Percentiles rank a stretch among this genome's conserved stretches.
Evolutionary conservation across 768 basidiomycete species (phyloP).

Genomic region (Pholiota microspora): DNA sequence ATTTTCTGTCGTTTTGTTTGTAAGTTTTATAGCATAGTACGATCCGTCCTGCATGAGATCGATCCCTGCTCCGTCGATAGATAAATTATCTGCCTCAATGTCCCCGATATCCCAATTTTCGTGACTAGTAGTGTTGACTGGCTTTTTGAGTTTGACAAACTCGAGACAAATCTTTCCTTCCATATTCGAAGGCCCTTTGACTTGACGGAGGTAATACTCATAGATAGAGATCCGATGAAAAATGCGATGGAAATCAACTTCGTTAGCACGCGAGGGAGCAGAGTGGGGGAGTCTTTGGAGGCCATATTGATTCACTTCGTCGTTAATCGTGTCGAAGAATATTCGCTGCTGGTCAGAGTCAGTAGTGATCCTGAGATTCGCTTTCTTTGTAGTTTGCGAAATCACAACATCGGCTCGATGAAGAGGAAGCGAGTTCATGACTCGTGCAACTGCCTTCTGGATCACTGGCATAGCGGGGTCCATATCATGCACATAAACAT

Average conservation of each 20-base stretch:
- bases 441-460: background rate
- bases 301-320: background rate
- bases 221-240: background rate
- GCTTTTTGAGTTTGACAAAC: background rate
- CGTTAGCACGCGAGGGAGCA: background rate
- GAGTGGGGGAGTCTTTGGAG: background rate
- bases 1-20: background rate
- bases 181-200: background rate
- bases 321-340: background rate
- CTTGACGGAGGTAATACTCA: conserved; percentile 5
- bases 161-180: background rate
- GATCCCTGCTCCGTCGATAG: background rate
- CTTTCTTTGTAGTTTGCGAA: background rate
- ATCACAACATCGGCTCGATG: background rate
- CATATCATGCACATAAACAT: background rate
- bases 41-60: conserved; percentile 4
- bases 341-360: background rate
- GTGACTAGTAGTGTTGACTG: background rate
- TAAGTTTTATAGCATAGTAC: conserved; percentile 9
- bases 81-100: background rate
- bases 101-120: background rate
- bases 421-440: background rate
- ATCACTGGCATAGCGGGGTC: background rate
- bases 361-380: background rate
- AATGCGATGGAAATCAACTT: background rate